phyloP scores from a whole-genome alignment of 345 rosid genomes.

The Populus deltoides region DNA sequence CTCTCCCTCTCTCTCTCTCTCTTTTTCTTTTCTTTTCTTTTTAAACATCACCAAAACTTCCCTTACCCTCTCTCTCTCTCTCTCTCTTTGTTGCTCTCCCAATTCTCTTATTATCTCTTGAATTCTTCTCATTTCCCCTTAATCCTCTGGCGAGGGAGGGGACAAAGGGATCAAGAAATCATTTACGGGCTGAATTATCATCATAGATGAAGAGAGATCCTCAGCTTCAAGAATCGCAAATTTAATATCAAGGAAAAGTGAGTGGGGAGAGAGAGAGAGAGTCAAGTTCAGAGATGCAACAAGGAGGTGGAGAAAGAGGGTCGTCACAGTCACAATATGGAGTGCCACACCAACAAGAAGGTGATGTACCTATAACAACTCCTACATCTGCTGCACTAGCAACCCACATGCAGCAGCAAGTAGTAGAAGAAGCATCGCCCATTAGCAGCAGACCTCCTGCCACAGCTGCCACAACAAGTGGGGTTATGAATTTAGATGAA shows the following conservation, averaged over 20 bases:
- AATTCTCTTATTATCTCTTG: not conserved
- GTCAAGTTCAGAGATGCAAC: slow-evolving; percentile 42
- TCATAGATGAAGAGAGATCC: slow-evolving; percentile 15
- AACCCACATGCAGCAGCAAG: slow-evolving; percentile 32
- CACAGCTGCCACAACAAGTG: not conserved
- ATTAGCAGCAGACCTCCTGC: slow-evolving; percentile 90
- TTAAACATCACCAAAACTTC: slow-evolving; percentile 2
- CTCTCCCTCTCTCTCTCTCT: not conserved
- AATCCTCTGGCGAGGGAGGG: not conserved
- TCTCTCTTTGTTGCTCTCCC: not conserved
- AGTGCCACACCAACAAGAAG: not conserved
- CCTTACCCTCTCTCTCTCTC: slow-evolving; percentile 6
- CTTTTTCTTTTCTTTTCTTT: not conserved
- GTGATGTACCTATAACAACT: slow-evolving; percentile 5
- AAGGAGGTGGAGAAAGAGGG: slow-evolving; percentile 42
- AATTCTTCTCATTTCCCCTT: slow-evolving; percentile 7
- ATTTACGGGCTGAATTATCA: not conserved
- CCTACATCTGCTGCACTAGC: slow-evolving; percentile 12
- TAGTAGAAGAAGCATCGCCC: slow-evolving; percentile 80
- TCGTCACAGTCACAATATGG: slow-evolving; percentile 35
- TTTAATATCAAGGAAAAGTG: not conserved
- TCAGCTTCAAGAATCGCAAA: not conserved
- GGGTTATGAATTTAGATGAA: slow-evolving; percentile 44
- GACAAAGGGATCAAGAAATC: slow-evolving; percentile 2
- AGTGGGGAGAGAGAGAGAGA: not conserved